phyloP scores from a whole-genome alignment of 768 basidiomycete species.

The Leccinum aurantiacum region DNA sequence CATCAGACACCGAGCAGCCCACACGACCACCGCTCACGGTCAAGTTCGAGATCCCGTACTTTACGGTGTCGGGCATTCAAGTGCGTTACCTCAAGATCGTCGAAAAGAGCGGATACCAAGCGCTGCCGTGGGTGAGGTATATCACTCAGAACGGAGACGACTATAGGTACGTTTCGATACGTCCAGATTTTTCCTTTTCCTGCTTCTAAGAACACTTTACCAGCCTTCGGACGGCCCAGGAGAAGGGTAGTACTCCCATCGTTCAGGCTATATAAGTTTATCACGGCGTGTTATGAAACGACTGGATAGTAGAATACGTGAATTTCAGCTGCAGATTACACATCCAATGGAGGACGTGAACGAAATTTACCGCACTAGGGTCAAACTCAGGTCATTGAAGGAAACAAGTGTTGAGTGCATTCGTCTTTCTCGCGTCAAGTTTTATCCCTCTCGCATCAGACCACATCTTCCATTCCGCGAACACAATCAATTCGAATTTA shows the following conservation, averaged over 20 bases:
- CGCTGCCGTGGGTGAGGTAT: conserved; percentile 93
- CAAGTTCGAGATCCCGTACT: conserved; percentile 98
- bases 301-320: background rate
- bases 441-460: no score
- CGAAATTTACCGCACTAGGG: no score
- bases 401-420: no score
- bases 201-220: background rate
- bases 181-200: no score
- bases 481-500: background rate
- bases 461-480: background rate
- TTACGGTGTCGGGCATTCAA: conserved; percentile 96
- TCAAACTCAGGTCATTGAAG: no score
- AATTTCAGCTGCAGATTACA: background rate
- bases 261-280: conserved; percentile 28
- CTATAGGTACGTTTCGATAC: conserved; percentile 60
- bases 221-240: conserved; percentile 67
- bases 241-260: conserved; percentile 71
- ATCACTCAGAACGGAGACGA: conserved; percentile 92
- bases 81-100: conserved; percentile 98
- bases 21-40: conserved; percentile 95
- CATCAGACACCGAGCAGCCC: conserved; percentile 55
- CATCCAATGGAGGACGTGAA: no score
- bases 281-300: background rate
- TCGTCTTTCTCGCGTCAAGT: no score
- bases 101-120: conserved; percentile 97